These are phyloP conservation scores for Irpex sp. DNA, from an alignment of 1,284 basidiomycete genomes.

Conservation along the genomic window DNA sequence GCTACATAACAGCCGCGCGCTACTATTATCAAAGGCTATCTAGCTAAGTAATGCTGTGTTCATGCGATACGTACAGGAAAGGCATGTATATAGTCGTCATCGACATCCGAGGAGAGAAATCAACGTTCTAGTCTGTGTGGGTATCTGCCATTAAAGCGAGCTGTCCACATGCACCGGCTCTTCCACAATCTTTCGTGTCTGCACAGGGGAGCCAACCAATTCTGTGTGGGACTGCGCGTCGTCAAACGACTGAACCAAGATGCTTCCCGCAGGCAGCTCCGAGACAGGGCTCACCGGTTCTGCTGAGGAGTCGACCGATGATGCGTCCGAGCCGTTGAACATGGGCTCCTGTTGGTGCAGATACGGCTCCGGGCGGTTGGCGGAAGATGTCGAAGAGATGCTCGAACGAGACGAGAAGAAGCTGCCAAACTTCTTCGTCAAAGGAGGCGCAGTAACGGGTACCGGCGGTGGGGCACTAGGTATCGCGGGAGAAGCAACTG, in stretches of 20 bases:
- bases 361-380: conserved; percentile 12
- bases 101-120: background rate
- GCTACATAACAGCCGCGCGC: background rate
- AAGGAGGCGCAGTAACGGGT: conserved; percentile 25
- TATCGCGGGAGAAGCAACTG: conserved; percentile 15
- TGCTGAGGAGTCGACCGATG: conserved; percentile 29
- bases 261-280: conserved; percentile 17
- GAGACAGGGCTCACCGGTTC: conserved; percentile 31
- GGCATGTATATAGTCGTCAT: background rate
- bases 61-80: background rate
- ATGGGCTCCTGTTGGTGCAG: conserved; percentile 25
- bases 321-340: conserved; percentile 31
- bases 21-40: background rate
- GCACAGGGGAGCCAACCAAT: conserved; percentile 7
- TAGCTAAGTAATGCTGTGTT: background rate
- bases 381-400: conserved; percentile 37
- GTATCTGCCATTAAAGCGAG: background rate
- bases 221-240: conserved; percentile 1
- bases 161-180: background rate
- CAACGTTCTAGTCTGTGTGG: background rate
- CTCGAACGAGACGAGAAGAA: conserved; percentile 58
- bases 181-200: background rate
- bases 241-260: conserved; percentile 15
- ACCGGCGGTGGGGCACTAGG: conserved; percentile 19
- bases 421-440: conserved; percentile 59